These are phyloP conservation scores for Endoconidiophora polonica DNA, from an alignment of 2,329 filamentous ascomycete species.

Conservation along the genomic window DNA sequence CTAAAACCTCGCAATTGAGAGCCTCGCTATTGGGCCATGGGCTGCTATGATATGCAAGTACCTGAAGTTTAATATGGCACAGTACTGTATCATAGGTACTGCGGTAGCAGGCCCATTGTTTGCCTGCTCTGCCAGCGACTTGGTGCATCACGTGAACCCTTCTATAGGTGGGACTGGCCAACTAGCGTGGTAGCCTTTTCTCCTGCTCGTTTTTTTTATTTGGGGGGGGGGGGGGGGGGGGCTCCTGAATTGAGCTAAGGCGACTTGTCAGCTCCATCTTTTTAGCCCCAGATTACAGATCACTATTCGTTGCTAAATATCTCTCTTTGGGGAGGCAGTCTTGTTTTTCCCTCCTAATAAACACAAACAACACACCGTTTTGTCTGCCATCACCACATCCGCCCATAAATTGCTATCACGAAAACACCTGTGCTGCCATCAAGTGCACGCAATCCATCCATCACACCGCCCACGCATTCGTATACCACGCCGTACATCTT, in stretches of 20 bases:
- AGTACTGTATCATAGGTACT: neutral
- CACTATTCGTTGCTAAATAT: no score
- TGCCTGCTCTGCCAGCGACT: no score
- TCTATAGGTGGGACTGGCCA: no score
- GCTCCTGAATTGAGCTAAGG: no score
- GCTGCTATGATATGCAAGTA: neutral
- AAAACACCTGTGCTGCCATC: conserved; percentile 14
- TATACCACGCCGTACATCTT: conserved; percentile 5
- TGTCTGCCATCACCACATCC: neutral
- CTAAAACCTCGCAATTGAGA: neutral
- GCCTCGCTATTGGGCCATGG: neutral
- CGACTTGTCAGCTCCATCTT: no score
- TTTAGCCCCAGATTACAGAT: no score
- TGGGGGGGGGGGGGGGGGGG: no score
- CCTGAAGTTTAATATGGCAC: neutral
- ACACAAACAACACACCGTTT: neutral
- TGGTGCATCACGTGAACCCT: no score
- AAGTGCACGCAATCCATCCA: conserved; percentile 9
- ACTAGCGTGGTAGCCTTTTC: no score
- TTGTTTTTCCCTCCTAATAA: conserved; percentile 4
- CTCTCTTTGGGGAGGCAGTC: neutral
- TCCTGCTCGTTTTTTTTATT: no score
- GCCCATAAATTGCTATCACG: neutral
- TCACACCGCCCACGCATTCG: neutral
- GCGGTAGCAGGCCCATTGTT: neutral